These are phyloP conservation scores for Verticillium zaregamsianum DNA, from an alignment of 2,329 filamentous ascomycete species.

Conservation along the genomic window DNA sequence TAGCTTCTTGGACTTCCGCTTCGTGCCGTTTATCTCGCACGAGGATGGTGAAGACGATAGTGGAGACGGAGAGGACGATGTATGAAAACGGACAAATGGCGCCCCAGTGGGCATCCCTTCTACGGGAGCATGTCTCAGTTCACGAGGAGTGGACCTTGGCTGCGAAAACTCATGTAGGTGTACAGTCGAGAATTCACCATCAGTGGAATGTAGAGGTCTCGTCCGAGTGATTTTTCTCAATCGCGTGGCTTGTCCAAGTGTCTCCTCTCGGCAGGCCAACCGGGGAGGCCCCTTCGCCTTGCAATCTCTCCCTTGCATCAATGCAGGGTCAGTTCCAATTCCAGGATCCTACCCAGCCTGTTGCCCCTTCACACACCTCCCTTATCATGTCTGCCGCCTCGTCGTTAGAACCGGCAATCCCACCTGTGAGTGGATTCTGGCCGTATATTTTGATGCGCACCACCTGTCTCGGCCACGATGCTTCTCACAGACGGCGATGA, in stretches of 20 bases:
- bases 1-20: slow-evolving; percentile 78
- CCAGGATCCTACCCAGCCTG: neutral
- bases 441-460: neutral
- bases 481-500: neutral
- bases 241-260: neutral
- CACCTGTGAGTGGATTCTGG: neutral
- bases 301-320: neutral
- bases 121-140: neutral
- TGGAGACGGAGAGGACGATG: slow-evolving; percentile 26
- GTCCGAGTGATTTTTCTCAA: neutral
- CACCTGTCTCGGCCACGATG: neutral
- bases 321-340: neutral
- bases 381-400: neutral
- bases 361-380: neutral
- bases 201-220: neutral
- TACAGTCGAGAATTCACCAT: neutral
- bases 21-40: slow-evolving; percentile 67
- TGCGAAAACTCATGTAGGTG: neutral
- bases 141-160: neutral
- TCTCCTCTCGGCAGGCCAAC: neutral
- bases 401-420: neutral
- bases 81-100: neutral
- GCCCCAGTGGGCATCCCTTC: neutral
- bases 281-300: neutral
- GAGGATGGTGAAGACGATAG: slow-evolving; percentile 47